phyloP scores from a whole-genome alignment of 2,329 filamentous ascomycete species.

The Talaromyces sp. region DNA sequence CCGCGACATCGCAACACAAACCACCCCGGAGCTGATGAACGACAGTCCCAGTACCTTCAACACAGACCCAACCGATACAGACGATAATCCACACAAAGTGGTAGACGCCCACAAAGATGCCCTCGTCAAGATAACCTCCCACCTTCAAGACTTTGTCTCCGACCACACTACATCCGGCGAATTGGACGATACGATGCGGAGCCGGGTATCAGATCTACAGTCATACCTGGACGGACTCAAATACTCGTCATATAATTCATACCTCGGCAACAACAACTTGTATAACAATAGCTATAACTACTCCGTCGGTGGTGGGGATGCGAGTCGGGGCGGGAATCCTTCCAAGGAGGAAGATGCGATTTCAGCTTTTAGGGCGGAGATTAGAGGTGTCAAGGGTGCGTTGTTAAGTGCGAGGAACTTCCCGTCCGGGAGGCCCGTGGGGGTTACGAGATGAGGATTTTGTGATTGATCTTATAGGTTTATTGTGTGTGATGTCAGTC shows the following conservation, averaged over 20 bases:
- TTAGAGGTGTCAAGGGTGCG: constrained; percentile 60
- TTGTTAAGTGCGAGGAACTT: constrained; percentile 62
- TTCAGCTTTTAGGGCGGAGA: constrained; percentile 56
- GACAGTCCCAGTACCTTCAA: constrained; percentile 22
- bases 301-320: constrained; percentile 22
- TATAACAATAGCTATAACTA: constrained; percentile 35
- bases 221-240: constrained; percentile 51
- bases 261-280: constrained; percentile 25
- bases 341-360: constrained; percentile 53
- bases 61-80: not conserved
- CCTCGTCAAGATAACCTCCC: constrained; percentile 50
- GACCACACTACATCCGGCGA: constrained; percentile 33
- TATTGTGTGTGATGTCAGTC: not conserved
- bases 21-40: constrained; percentile 42
- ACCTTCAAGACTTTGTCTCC: constrained; percentile 47
- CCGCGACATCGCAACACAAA: constrained; percentile 61
- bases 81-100: constrained; percentile 22
- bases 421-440: constrained; percentile 34
- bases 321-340: constrained; percentile 26
- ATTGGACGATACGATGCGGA: constrained; percentile 33
- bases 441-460: constrained; percentile 9
- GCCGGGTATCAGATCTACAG: constrained; percentile 43
- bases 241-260: constrained; percentile 30
- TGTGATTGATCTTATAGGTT: not conserved
- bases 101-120: constrained; percentile 38